phyloP scores from a whole-genome alignment of 2,329 filamentous ascomycete genomes.

The Triangularia verruculosa region DNA sequence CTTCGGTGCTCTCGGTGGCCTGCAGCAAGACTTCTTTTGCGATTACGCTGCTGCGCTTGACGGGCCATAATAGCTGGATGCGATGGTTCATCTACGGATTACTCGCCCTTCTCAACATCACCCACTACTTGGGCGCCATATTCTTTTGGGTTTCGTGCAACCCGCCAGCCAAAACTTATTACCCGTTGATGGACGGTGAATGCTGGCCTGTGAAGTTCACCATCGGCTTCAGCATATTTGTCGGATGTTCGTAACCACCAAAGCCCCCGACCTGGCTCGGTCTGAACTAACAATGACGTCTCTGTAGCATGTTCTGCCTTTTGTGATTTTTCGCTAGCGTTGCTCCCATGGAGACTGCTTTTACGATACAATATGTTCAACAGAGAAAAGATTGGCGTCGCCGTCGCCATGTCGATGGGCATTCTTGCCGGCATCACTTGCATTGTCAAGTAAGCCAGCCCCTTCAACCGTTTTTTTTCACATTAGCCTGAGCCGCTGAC shows the following conservation, averaged over 20 bases:
- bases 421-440: conserved; percentile 33
- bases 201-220: conserved; percentile 29
- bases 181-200: conserved; percentile 22
- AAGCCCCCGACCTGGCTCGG: too few species aligned
- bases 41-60: conserved; percentile 35
- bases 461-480: neutral
- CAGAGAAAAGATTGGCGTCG: conserved; percentile 35
- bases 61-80: conserved; percentile 27
- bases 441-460: conserved; percentile 27
- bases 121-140: conserved; percentile 29
- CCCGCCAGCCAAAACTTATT: conserved; percentile 31
- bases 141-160: conserved; percentile 32
- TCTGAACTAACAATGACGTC: neutral
- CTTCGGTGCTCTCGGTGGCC: conserved; percentile 33
- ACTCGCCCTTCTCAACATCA: conserved; percentile 34
- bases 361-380: conserved; percentile 34
- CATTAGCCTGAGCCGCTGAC: neutral
- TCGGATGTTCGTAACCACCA: conserved; percentile 25
- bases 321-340: conserved; percentile 33
- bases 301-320: conserved; percentile 29
- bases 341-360: conserved; percentile 34
- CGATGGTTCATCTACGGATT: conserved; percentile 32
- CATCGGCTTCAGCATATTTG: conserved; percentile 27
- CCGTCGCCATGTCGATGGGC: conserved; percentile 37
- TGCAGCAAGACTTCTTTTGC: conserved; percentile 40